Evolutionary conservation across 768 basidiomycete genomes (phyloP), one percentile per base, ranked within the genome.

Genomic region (Macrolepiota dolichaula): DNA sequence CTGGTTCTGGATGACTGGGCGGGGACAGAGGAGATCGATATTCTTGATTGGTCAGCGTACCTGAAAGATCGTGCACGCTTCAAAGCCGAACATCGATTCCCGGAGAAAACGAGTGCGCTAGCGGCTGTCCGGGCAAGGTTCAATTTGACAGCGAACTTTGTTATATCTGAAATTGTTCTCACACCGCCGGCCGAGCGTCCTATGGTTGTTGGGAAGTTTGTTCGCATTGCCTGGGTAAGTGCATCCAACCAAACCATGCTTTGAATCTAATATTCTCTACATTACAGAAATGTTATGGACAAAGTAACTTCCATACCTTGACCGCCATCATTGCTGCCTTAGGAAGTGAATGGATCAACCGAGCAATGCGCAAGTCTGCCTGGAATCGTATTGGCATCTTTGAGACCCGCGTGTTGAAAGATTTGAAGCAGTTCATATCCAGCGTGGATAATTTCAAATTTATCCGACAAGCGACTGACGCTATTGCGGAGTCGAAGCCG

Each of bases 221-320:
- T 96, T 63, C 86, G 92, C 44, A 77, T 96, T 59, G 94, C 94
- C 40, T 93, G 86, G 81, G 93, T 94, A 65, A 70, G 88, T 76
- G 11, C 24, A 6, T 7, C 10, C 22, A 15, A 25, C 36, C 3
- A 27, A 47, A 1, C 38, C 27, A 57, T 35, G 38, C n/a, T n/a
- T 37, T 12, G 9, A 22, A 44, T 37, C 44, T 64, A 1, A 62
- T 50, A n/a, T 24, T 44, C 2, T n/a, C 2, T 17, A n/a, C 27
- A 13, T 22, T 54, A 22, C 69, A 96, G 94, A 92, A 93, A 85
- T 86, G 86, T 32, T 96, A 92, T 70, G 74, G 77, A 19, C 77
- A 87, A 62, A 87, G 83, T 69, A 95, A 89, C 75, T 93, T 90
- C 74, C 84, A 86, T 65, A 87, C 90, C 1, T 70, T 95, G 44